These are phyloP conservation scores for Colletotrichum agaves DNA, from an alignment of 2,329 filamentous ascomycete species.

Conservation along the genomic window DNA sequence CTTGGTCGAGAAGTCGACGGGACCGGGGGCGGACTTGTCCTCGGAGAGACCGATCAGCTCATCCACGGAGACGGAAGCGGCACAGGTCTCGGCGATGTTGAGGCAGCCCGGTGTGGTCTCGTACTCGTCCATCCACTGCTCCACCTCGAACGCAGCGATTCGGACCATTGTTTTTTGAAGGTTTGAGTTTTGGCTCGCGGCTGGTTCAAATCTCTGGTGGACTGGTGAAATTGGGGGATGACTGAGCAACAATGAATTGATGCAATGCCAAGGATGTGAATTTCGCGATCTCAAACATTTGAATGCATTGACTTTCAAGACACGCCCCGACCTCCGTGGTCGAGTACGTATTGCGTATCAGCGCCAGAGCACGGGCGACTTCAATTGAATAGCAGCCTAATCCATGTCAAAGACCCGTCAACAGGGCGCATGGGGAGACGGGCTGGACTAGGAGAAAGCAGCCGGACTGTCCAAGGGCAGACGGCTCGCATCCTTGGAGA, in stretches of 20 bases:
- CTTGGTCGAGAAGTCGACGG: slow-evolving; percentile 61
- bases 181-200: not conserved
- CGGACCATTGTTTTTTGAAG: slow-evolving; percentile 49
- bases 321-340: slow-evolving; percentile 10
- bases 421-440: slow-evolving; percentile 12
- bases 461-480: slow-evolving; percentile 4
- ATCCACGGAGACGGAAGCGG: slow-evolving; percentile 77
- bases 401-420: slow-evolving; percentile 28
- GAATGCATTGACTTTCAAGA: slow-evolving; percentile 1
- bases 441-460: slow-evolving; percentile 3
- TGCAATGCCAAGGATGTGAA: slow-evolving; percentile 27
- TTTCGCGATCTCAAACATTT: slow-evolving; percentile 23
- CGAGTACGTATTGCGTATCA: slow-evolving; percentile 2
- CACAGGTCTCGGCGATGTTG: slow-evolving; percentile 85
- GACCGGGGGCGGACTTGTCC: slow-evolving; percentile 55
- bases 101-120: slow-evolving; percentile 65
- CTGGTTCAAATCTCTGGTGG: not conserved
- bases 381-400: slow-evolving; percentile 6
- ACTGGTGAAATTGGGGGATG: not conserved
- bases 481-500: not conserved
- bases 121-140: slow-evolving; percentile 75
- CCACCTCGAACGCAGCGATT: slow-evolving; percentile 68
- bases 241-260: slow-evolving; percentile 15
- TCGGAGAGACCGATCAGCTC: slow-evolving; percentile 71
- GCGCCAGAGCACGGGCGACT: slow-evolving; percentile 12